A percentile compares a stretch with the other conserved stretches of the same genome.
Evolutionary conservation across 148 eudicot genomes (phyloP).

Genomic region (Rhododendron mucronatum): DNA sequence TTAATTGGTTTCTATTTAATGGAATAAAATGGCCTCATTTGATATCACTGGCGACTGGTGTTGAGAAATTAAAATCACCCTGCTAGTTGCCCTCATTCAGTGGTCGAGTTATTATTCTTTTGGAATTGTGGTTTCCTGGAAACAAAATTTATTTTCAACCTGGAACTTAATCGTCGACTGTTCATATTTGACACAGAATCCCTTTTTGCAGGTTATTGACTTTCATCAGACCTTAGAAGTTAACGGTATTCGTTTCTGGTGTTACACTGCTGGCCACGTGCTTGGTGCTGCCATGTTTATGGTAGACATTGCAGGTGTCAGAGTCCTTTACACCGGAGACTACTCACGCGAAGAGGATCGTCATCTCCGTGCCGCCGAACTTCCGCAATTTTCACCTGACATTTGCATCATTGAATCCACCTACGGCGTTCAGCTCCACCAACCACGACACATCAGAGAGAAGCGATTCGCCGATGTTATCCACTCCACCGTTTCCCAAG

Average conservation of each 20-base stretch:
- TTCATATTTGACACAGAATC: constrained; percentile 7
- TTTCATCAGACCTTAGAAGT: constrained; percentile 95
- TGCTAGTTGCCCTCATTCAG: no score
- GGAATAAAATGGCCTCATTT: no score
- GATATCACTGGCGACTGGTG: no score
- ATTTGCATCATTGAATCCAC: constrained; percentile 92
- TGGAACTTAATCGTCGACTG: not conserved
- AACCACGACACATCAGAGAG: constrained; percentile 73
- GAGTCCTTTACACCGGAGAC: constrained; percentile 89
- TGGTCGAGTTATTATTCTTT: not conserved
- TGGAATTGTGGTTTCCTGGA: not conserved
- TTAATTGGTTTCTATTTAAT: no score
- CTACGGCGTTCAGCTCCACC: constrained; percentile 89
- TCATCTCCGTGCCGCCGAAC: constrained; percentile 92
- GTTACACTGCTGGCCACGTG: constrained; percentile 96
- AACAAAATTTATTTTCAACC: not conserved
- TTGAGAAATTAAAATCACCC: no score
- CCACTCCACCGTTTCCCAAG: constrained; percentile 67
- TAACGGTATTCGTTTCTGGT: constrained; percentile 97
- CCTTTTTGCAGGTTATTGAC: constrained; percentile 66
- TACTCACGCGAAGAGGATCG: constrained; percentile 97
- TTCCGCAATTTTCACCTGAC: constrained; percentile 85
- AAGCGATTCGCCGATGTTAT: constrained; percentile 89
- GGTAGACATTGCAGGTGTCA: constrained; percentile 97
- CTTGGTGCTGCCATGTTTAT: constrained; percentile 99